A percentile compares a stretch with the other conserved stretches of the same genome.
Evolutionary conservation across 2,329 filamentous ascomycete genomes (phyloP).

Genomic region (Fusarium ambrosium): DNA sequence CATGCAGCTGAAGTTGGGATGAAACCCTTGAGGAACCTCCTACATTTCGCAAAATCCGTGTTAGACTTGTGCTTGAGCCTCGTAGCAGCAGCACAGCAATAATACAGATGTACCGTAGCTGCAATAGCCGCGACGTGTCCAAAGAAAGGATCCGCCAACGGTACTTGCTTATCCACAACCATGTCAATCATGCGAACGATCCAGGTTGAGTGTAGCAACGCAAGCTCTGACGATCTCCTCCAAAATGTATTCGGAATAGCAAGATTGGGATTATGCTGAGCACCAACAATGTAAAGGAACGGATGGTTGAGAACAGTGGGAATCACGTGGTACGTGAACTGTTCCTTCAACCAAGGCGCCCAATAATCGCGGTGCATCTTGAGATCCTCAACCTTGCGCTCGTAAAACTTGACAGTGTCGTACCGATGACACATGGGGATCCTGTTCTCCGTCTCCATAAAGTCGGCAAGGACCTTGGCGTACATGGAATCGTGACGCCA

Average conservation of each 20-base stretch:
- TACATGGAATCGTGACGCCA: conserved; percentile 67
- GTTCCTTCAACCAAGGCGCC: conserved; percentile 65
- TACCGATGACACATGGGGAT: conserved; percentile 66
- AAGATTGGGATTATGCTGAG: conserved; percentile 65
- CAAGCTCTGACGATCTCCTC: conserved; percentile 64
- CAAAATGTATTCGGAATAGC: conserved; percentile 68
- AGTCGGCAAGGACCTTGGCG: conserved; percentile 63
- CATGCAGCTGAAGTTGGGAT: conserved; percentile 62
- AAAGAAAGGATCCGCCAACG: conserved; percentile 65
- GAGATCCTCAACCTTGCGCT: conserved; percentile 62
- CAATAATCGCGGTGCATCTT: conserved; percentile 62
- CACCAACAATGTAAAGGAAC: conserved; percentile 66
- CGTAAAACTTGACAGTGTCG: conserved; percentile 66
- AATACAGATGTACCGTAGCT: conserved; percentile 67
- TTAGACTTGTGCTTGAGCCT: conserved; percentile 65
- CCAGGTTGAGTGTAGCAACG: conserved; percentile 66
- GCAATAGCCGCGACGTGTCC: conserved; percentile 65
- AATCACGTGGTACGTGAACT: conserved; percentile 67
- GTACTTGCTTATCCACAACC: conserved; percentile 64
- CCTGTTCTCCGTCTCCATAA: conserved; percentile 64
- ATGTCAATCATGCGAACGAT: conserved; percentile 68
- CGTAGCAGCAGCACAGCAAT: conserved; percentile 64
- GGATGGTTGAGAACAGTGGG: conserved; percentile 66
- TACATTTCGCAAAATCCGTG: conserved; percentile 65
- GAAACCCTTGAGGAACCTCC: conserved; percentile 63